Evolutionary conservation across 1,284 basidiomycete species (phyloP), one percentile per base, ranked within the genome.

Genomic region (Ceratobasidium theobromae): DNA sequence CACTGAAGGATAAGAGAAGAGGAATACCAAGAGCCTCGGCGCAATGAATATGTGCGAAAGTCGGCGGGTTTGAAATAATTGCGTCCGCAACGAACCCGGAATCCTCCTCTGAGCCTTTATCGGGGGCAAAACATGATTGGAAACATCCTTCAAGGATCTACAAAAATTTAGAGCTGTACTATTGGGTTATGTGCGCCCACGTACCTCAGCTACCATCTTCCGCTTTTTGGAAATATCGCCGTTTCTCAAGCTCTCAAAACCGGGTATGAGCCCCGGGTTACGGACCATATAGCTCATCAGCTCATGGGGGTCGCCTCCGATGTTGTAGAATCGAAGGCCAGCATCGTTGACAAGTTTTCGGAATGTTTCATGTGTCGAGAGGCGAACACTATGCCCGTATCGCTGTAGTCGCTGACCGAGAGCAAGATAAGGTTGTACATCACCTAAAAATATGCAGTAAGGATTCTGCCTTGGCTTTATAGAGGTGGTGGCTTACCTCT

Each of bases 401-500:
- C 76, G 74, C n/a, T 79, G 73, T 1, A 90, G 76, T n/a, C 77
- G 75, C 66, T 84, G 78, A 3, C 83, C 85, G 0, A 89, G 77
- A 0, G 86, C 86, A 16, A 89, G 76, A 71, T 85, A 89, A 0
- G 86, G 87, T 72, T 88, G 86, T 0, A 90, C 86, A 71, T 88
- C 86, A 38, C 86, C 86, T 83, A 6, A 30, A 51, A 52, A 3
- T 32, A 3, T 9, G n/a, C 28, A 41, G 52, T 23, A 48, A 16
- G 6, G 28, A 30, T 23, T 53, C 12, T 2, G 27, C n/a, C 21
- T 16, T 52, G 2, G 2, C 5, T 16, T 12, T 27, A 6, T 1
- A 25, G 16, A 14, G 33, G n/a, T n/a, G n/a, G n/a, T n/a, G n/a
- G n/a, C 57, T 23, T 48, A 21, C 57, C 62, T 46, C 51, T 51